Base-by-base conservation (phyloP, 148 eudicot genomes). In the Camellia japonica region DNA sequence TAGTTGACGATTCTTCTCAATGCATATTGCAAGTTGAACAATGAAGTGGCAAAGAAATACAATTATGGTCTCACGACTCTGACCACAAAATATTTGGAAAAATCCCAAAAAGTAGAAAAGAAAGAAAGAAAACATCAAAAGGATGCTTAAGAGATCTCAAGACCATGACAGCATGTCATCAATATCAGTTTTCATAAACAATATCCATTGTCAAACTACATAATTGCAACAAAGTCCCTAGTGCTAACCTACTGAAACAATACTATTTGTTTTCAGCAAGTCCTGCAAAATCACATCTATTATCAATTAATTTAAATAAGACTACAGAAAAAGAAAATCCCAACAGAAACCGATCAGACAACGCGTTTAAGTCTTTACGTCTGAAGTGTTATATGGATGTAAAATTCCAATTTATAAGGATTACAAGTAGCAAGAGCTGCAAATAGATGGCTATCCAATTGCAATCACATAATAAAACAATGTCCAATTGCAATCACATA, bases 1-100 rank as follows among this genome's bases (percentile, higher is more conserved):
- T 56, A 88, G 87, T 80, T 86, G 90, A 74, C 82, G 88, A 81
- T 88, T 90, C 84, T 89, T 91, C 60, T 90, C 94, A 78, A 95
- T 95, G 87, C 98, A 95, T 68, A 93, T 87, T 58, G 91, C 96
- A 75, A 95, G 93, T 97, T 95, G 88, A 69, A 59, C 72, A 51
- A 59, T 51, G 58, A n/a, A 73, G 18, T 7, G 68, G 42, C 75
- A 62, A 59, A 52, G 38, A 64, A 54, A 78, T 54, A 67, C 14
- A 5, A 30, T 54, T 38, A 54, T 18, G 46, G 63, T 8, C 41
- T 52, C 42, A 71, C 43, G 3, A 63, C 67, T 63, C 16, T 66
- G 14, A 41, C 15, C 11, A 58, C 19, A n/a, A 74, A 16, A 58
- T 54, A 30, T 55, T 55, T 0, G 44, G 13, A 55, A 12, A 73